phyloP scores from a whole-genome alignment of 352 stramenopile genomes.

The Peronospora belbahrii region DNA sequence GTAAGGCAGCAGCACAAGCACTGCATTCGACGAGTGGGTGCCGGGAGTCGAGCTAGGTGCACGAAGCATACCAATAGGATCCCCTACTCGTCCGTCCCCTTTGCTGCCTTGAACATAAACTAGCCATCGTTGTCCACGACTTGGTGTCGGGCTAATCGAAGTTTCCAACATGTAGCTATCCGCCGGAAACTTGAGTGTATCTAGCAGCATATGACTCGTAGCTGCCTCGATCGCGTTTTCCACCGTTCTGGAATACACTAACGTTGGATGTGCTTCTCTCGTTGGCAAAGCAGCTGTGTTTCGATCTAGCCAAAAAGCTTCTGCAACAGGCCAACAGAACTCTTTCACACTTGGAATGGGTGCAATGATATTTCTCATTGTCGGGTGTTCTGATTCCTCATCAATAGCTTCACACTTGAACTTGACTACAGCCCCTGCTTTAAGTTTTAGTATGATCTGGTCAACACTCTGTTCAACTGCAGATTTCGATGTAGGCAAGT shows the following conservation, averaged over 20 bases:
- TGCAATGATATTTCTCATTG: constrained; percentile 60
- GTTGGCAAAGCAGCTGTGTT: constrained; percentile 68
- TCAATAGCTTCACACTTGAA: constrained; percentile 61
- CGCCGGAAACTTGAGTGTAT: constrained; percentile 82
- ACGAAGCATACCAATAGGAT: constrained; percentile 77
- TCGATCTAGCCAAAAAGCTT: constrained; percentile 80
- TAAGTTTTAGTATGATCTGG: constrained; percentile 78
- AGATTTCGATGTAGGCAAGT: constrained; percentile 72
- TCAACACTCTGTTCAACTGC: constrained; percentile 80
- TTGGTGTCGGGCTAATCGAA: constrained; percentile 44
- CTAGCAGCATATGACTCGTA: constrained; percentile 82
- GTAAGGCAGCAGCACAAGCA: constrained; percentile 85
- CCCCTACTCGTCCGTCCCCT: constrained; percentile 68
- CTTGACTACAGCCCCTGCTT: constrained; percentile 74
- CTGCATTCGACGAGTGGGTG: constrained; percentile 28
- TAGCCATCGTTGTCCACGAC: constrained; percentile 70
- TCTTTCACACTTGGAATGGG: constrained; percentile 70
- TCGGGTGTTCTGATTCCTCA: constrained; percentile 36
- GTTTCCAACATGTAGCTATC: constrained; percentile 71
- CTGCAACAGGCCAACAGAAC: constrained; percentile 75
- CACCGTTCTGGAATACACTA: constrained; percentile 61
- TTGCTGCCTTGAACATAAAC: constrained; percentile 80
- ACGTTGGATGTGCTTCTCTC: constrained; percentile 65
- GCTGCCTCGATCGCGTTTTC: constrained; percentile 75
- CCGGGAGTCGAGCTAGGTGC: constrained; percentile 17